These are phyloP conservation scores for Aspergillus olivimuriae DNA, from an alignment of 495 filamentous ascomycete genomes.

Conservation along the genomic window DNA sequence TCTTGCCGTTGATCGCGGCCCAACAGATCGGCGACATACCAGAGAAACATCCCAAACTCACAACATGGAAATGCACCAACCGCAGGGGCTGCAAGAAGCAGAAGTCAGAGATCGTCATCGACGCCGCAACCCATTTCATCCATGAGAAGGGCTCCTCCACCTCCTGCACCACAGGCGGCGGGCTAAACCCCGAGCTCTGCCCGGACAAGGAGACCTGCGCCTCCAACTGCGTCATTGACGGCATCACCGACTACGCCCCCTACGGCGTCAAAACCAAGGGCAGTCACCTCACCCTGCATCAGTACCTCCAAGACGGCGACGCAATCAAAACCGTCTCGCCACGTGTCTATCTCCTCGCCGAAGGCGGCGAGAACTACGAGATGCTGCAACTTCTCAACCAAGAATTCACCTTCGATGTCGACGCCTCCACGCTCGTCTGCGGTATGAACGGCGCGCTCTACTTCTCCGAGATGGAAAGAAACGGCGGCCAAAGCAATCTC, in stretches of 20 bases:
- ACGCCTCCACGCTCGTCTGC: conserved; percentile 53
- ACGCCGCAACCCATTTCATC: conserved; percentile 37
- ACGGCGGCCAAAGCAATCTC: conserved; percentile 46
- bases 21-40: conserved; percentile 22
- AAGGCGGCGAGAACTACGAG: conserved; percentile 49
- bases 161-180: conserved; percentile 30
- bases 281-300: conserved; percentile 34
- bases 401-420: conserved; percentile 60
- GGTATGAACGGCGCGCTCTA: conserved; percentile 66
- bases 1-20: conserved; percentile 14
- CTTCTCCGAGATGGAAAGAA: conserved; percentile 54
- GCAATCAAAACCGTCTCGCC: conserved; percentile 39
- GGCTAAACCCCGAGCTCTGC: conserved; percentile 40
- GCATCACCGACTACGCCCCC: conserved; percentile 37
- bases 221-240: conserved; percentile 46
- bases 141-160: conserved; percentile 32
- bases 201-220: conserved; percentile 40
- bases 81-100: conserved; percentile 29
- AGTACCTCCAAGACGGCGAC: conserved; percentile 27
- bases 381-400: conserved; percentile 51
- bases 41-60: conserved; percentile 28
- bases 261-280: conserved; percentile 42
- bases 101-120: conserved; percentile 34
- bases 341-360: conserved; percentile 55
- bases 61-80: conserved; percentile 36